phyloP scores from a whole-genome alignment of 768 basidiomycete species.

The Boletus rubroflammeus region DNA sequence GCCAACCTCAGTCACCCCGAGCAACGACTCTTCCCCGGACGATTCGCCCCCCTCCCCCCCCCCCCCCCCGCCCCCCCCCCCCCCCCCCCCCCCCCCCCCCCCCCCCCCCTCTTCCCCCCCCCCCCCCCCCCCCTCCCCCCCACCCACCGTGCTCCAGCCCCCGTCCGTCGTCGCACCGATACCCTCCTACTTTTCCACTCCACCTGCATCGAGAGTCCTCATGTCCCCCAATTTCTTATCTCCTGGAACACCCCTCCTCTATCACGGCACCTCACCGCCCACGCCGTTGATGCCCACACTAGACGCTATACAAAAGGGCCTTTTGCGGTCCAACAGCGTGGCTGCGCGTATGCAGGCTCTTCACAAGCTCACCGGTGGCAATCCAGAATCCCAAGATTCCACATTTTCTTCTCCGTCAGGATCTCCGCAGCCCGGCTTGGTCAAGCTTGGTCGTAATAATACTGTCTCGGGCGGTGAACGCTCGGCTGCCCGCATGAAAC shows the following conservation, averaged over 20 bases:
- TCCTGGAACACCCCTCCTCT: constrained; percentile 53
- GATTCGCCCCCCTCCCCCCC: constrained; percentile 37
- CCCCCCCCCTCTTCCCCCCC: constrained; percentile 31
- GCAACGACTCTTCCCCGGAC: constrained; percentile 72
- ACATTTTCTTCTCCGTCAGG: constrained; percentile 46
- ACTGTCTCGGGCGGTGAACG: constrained; percentile 83
- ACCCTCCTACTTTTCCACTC: constrained; percentile 50
- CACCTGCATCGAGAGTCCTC: constrained; percentile 40
- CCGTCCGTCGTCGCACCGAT: constrained; percentile 46
- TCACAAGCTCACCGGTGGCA: constrained; percentile 77
- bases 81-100: constrained; percentile 28
- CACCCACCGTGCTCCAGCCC: constrained; percentile 23
- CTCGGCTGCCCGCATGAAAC: constrained; percentile 61
- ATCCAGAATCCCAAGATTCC: constrained; percentile 54
- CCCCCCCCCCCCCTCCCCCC: constrained; percentile 34
- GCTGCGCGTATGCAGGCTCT: constrained; percentile 79
- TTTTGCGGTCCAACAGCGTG: constrained; percentile 88
- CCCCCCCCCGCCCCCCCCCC: constrained; percentile 26
- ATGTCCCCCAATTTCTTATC: constrained; percentile 47
- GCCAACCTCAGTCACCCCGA: constrained; percentile 43
- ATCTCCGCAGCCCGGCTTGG: constrained; percentile 47
- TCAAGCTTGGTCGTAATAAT: constrained; percentile 62
- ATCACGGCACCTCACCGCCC: constrained; percentile 64
- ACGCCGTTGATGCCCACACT: constrained; percentile 66
- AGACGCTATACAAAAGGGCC: constrained; percentile 71